Evolutionary conservation across 164 flowering plant genomes (phyloP), one percentile per base, ranked within the genome.

Genomic region (Nelumbo lutea): DNA sequence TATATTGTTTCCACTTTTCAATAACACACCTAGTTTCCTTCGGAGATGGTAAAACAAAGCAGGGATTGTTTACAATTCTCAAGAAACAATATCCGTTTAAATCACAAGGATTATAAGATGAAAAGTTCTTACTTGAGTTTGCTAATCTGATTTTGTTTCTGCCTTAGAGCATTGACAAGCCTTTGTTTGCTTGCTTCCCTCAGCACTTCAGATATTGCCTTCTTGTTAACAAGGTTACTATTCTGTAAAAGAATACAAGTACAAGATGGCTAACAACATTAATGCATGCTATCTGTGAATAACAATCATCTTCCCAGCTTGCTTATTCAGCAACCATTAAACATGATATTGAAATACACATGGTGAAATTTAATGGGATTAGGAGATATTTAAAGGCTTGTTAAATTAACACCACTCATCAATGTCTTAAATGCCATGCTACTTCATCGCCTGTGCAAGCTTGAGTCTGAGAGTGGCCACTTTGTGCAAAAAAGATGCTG

Each of bases 141-240:
- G 50, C 81, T 79, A 73, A 83, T 84, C 53, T 85, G 86, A 61
- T 83, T 83, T 74, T 83, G 84, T 60, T 92, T 76, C 75, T 85
- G 89, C 80, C 79, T 83, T 63, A 91, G 67, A 59, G 96, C 84
- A 75, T 81, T 80, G 62, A 66, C 63, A 70, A 94, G 67, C 79
- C 90, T 83, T 73, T 85, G 82, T 77, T 70, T 88, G 81, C 90
- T 68, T 40, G 87, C 72, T 71, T 82, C 84, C 73, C 97, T 82
- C 68, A 87, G 62, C 3, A 78, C 61, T 66, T 80, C 87, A 5
- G 93, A 82, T 77, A 94, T 80, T 14, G 72, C 69, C 68, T 84
- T 88, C 79, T 90, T 89, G 76, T 86, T 84, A 41, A 2, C 61
- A 48, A 47, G 57, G 73, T 72, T 83, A 62, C 71, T 76, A 7